Conservation (phyloP, 345 rosid genomes). For the Pugionium dolabratum region DNA sequence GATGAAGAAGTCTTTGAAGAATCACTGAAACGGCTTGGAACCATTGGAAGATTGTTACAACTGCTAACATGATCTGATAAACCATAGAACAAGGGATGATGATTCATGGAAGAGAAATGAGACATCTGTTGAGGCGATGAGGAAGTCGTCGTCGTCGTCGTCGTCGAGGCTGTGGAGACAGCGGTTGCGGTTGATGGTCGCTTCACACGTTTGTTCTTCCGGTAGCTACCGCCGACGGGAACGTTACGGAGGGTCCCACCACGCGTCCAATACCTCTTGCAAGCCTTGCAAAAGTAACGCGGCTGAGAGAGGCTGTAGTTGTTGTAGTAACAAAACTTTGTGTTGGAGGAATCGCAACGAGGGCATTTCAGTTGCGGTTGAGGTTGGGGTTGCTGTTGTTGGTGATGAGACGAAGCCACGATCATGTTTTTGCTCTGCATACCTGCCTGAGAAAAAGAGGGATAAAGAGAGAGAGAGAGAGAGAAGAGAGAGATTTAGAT, state of each 20-base stretch:
- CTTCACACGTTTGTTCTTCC: slow-evolving; percentile 70
- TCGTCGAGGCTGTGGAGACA: slow-evolving; percentile 31
- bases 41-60: slow-evolving; percentile 43
- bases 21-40: slow-evolving; percentile 38
- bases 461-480: slow-evolving; percentile 29
- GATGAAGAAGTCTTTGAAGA: slow-evolving; percentile 34
- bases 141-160: slow-evolving; percentile 32
- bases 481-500: slow-evolving; percentile 33
- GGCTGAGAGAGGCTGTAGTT: slow-evolving; percentile 79
- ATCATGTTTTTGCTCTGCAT: slow-evolving; percentile 54
- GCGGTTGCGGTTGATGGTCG: slow-evolving; percentile 39
- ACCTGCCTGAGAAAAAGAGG: slow-evolving; percentile 30
- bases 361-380: slow-evolving; percentile 68
- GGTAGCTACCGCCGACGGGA: slow-evolving; percentile 76
- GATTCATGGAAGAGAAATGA: slow-evolving; percentile 50
- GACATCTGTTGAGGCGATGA: slow-evolving; percentile 42
- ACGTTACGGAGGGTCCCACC: slow-evolving; percentile 72
- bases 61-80: slow-evolving; percentile 50
- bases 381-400: slow-evolving; percentile 40
- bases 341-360: slow-evolving; percentile 73
- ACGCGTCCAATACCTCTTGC: slow-evolving; percentile 72
- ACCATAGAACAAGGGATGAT: slow-evolving; percentile 64
- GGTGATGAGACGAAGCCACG: slow-evolving; percentile 50
- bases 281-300: slow-evolving; percentile 72
- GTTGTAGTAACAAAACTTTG: slow-evolving; percentile 81